Evolutionary conservation across 202 grass and related monocot species (phyloP), one percentile per base, ranked within the genome.

Genomic region (Digitaria exilis): DNA sequence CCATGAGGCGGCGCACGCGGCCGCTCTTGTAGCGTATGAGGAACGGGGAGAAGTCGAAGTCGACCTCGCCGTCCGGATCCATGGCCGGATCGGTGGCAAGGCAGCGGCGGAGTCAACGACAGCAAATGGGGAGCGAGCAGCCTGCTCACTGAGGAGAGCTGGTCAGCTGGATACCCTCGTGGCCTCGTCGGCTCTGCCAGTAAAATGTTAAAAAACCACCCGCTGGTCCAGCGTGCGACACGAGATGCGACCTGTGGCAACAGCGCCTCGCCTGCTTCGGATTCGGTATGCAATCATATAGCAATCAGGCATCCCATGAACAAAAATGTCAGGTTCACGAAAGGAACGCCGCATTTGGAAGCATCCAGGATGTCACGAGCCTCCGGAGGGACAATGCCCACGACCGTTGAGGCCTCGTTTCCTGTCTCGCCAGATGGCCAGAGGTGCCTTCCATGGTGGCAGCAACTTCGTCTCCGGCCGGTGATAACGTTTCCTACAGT

Each of bases 41-140:
- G 82, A 84, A 85, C 7, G 93, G 90, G 7, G 81, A 82, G 80
- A 90, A 90, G 67, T 92, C 85, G 62, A 88, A 90, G 16, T 88
- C 67, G 21, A 94, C 46, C 68, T 91, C 75, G 65, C 69, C 39
- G 86, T 91, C 63, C 15, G 76, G 69, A 69, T 88, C 85, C 88
- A 88, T 91, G 85, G 72, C 65, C 16, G 32, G 65, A n/a, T 28
- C 15, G 39, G 6, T 29, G 6, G 50, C 29, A 24, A 63, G 49
- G 21, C 28, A 0, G 60, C 29, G 46, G 9, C 58, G 73, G 6
- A n/a, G n/a, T n/a, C n/a, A n/a, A n/a, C n/a, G n/a, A n/a, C 22
- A 3, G 3, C 75, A 25, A n/a, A n/a, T n/a, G n/a, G n/a, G n/a
- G n/a, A n/a, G n/a, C n/a, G n/a, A n/a, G n/a, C n/a, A n/a, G n/a